Base-by-base conservation (phyloP, 176 grass and related monocot genomes). In the Ensete glaucum region DNA sequence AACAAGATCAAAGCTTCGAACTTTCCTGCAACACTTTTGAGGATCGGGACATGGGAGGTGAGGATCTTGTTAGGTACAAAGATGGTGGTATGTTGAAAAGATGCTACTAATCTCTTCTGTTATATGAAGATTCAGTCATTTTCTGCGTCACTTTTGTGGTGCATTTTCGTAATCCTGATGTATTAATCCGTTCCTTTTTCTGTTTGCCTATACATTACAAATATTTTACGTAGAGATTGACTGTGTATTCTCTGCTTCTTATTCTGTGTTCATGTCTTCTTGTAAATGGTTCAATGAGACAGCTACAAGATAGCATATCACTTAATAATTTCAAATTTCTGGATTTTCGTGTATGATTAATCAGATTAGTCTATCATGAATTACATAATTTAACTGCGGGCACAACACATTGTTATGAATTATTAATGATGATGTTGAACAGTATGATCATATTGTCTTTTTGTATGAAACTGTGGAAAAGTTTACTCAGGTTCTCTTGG, bases 1-100 rank as follows among this genome's bases (percentile, higher is more conserved):
- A 87, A 89, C 72, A 85, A 64, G 77, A 5, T 87, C 11, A 98
- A 98, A 89, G 90, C 94, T 80, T 87, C 94, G 53, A 91, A 93
- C 56, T 98, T 98, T 86, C 75, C 81, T 48, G 84, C 78, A 54
- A 67, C 72, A 77, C 43, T 84, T 77, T 82, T 98, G 72, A 90
- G 80, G 74, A 98, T 98, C 74, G 95, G 95, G 53, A 81, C 27
- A 75, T 98, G 95, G 90, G 84, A 91, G 90, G 95, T 98, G 82
- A 85, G 21, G 62, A 62, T 50, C 34, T 67, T 67, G 10, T 20
- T 17, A 8, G 13, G 11, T 13, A 26, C 12, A 57, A 43, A 16
- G 27, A 56, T 25, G 72, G 11, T 55, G 22, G 20, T 73, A 12
- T 73, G 50, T 3, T 3, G 9, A 26, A 73, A 55, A 14, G 13